A percentile compares a stretch with the other conserved stretches of the same genome.
phyloP scores from a whole-genome alignment of 2,329 filamentous ascomycete species.

The Biscogniauxia mediterranea region DNA sequence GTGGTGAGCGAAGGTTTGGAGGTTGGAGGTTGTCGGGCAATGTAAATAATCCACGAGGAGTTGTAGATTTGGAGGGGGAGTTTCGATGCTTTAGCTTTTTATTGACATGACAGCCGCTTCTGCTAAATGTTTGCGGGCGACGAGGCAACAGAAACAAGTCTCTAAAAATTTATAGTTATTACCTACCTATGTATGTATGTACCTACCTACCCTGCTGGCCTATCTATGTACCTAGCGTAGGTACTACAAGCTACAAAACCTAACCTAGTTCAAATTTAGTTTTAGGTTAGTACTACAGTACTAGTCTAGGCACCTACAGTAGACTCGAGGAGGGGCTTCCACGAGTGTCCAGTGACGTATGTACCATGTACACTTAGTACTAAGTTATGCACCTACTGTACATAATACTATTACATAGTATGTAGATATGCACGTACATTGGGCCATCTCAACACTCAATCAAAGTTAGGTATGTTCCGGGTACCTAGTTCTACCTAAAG shows the following conservation, averaged over 20 bases:
- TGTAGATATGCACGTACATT: too few relatives aligned
- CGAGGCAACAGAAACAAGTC: conserved; percentile 9
- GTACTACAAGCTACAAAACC: not conserved
- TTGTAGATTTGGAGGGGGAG: conserved; percentile 12
- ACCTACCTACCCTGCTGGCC: not conserved
- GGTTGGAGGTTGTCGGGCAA: conserved; percentile 1
- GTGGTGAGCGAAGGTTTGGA: conserved; percentile 1
- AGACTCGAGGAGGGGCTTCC: not conserved
- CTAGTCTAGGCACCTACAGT: conserved; percentile 2
- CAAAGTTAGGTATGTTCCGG: too few relatives aligned
- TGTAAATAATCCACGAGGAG: not conserved
- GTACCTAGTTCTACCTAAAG: too few relatives aligned
- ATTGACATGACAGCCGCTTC: conserved; percentile 18
- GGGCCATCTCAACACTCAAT: too few relatives aligned
- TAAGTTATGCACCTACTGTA: not conserved
- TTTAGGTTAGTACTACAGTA: not conserved
- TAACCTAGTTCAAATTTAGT: not conserved
- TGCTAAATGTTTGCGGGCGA: conserved; percentile 5
- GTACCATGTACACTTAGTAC: not conserved
- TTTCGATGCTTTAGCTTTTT: conserved; percentile 16
- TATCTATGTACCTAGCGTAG: not conserved
- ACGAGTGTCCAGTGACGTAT: not conserved
- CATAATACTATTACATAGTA: too few relatives aligned
- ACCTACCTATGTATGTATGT: not conserved
- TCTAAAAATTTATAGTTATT: not conserved